Evolutionary conservation across 2,329 filamentous ascomycete genomes (phyloP), one percentile per base, ranked within the genome.

Genomic region (Trichoderma sp.): DNA sequence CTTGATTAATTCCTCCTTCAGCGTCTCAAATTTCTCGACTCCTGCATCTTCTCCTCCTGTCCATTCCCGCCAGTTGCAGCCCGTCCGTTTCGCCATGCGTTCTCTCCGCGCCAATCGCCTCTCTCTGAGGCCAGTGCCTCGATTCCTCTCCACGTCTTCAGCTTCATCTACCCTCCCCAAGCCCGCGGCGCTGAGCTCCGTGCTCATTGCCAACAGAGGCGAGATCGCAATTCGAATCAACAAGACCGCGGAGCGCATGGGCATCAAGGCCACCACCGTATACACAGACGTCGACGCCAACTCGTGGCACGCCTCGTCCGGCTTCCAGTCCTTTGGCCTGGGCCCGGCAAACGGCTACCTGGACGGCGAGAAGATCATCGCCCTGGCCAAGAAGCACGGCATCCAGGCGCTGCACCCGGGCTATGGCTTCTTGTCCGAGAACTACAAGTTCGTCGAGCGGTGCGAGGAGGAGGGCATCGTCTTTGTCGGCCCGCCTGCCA

Each of bases 161-260:
- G 30, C 56, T n/a, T 80, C 77, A 28, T 79, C 80, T 66, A 75
- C 79, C 12, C 70, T 80, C n/a, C 78, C 82, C 65, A 79, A 78
- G 69, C 73, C 77, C 14, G 86, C 84, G 15, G 86, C 88, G 34
- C 88, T 91, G 75, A 90, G 90, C 70, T 97, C 94, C 9, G 92
- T 98, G 56, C 87, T 99, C 28, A 98, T 99, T 80, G 96, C 96
- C 69, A 99, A 99, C 81, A 91, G 96, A 76, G 96, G 96, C 77
- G 96, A 99, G 83, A 99, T 99, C 77, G 96, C 96, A 64, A 87
- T 99, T 80, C 93, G 96, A 76, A 96, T 99, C 76, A 92, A 95
- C 75, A 90, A 91, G 75, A 99, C 96, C 26, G 96, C 96, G 39
- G 87, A 93, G 65, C 90, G 92, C 74, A 92, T 97, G 79, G 95